These are phyloP conservation scores for Boletus tomentosulus DNA, from an alignment of 768 basidiomycete genomes.

Conservation along the genomic window DNA sequence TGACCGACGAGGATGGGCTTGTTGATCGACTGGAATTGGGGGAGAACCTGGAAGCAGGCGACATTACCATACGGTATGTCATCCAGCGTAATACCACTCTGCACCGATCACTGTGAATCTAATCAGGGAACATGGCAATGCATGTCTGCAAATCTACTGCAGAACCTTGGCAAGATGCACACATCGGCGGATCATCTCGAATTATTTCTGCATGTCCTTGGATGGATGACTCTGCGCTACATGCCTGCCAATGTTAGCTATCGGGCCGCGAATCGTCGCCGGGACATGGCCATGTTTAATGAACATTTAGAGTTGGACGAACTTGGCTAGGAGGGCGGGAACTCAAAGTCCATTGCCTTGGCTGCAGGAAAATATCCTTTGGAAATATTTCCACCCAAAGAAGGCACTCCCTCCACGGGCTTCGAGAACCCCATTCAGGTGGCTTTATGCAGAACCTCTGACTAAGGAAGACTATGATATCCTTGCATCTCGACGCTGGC, in stretches of 20 bases:
- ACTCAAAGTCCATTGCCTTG: too few species aligned
- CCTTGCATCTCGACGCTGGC: too few species aligned
- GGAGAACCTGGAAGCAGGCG: not conserved
- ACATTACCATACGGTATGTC: too few species aligned
- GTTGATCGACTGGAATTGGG: slow-evolving; percentile 26
- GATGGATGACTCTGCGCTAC: not conserved
- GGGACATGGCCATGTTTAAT: not conserved
- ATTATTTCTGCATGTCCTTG: slow-evolving; percentile 23
- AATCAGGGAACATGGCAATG: slow-evolving; percentile 1
- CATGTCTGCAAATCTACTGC: slow-evolving; percentile 14
- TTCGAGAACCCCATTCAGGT: too few species aligned
- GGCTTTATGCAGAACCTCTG: too few species aligned
- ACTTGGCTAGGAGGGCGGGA: too few species aligned
- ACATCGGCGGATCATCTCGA: slow-evolving; percentile 29
- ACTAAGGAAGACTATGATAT: too few species aligned
- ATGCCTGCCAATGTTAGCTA: not conserved
- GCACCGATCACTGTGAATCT: too few species aligned
- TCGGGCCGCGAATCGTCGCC: not conserved
- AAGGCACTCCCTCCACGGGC: too few species aligned
- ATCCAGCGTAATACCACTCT: too few species aligned
- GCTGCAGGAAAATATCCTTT: too few species aligned
- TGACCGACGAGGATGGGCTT: slow-evolving; percentile 10
- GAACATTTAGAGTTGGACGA: not conserved
- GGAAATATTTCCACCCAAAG: too few species aligned
- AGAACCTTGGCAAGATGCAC: slow-evolving; percentile 16